Evolutionary conservation across 371 early-diverging fungal species (phyloP), one percentile per base, ranked within the genome.

Genomic region (Mortierella sp.): DNA sequence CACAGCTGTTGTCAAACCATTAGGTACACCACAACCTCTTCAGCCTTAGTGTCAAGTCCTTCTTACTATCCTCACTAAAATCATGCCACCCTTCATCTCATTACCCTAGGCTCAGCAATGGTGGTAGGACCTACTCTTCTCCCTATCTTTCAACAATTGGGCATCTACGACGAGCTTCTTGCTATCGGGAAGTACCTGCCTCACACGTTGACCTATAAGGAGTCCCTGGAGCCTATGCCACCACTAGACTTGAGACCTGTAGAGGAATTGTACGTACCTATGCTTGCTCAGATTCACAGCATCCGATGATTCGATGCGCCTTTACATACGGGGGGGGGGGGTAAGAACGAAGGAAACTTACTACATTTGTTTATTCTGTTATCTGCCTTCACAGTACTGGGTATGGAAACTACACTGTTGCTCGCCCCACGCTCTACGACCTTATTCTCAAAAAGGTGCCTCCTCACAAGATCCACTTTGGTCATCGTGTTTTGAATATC

Each of bases 391-490:
- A 58, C 58, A 76, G 76, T 13, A 38, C 55, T 28, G 76, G 76
- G 4, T 76, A 70, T 28, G n/a, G 34, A 8, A 42, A n/a, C 0
- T 38, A 70, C 24, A 70, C 70, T 28, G 52, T 76, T 19, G 52
- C 70, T 7, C 70, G 76, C 9, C 78, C 78, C 8, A 21, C 31
- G 16, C 48, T 79, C 34, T 79, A 79, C 38, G 57, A 70, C 24
- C 38, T 79, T 14, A 57, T 79, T n/a, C 28, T 73, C 7, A 74
- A 58, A 44, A 71, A 47, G 3, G 48, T 78, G 26, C 78, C 78
- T 10, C 31, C 63, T 19, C 52, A 72, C 38, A 79, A 74, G 72
- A 70, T 79, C 50, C 70, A 44, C 28, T 57, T 57, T 48, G 42
- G 50, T 14, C 70, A 70, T 45, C 68, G 68, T 11, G 70, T 74